Base-by-base conservation (phyloP, 345 rosid species). In the Aethionema arabicum region DNA sequence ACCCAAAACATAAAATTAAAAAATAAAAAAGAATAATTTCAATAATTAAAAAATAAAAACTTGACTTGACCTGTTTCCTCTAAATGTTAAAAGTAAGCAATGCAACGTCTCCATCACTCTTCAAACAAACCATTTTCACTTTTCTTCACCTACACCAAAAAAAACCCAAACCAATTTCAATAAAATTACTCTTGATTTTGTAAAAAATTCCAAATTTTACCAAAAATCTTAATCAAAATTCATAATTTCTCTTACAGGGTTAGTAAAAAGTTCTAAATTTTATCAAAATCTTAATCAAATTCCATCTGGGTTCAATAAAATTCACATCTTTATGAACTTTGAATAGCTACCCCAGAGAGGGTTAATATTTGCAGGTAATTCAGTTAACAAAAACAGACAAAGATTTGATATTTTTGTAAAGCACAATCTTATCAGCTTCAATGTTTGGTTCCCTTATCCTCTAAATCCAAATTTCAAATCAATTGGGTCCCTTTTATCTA, bases 91-190 rank as follows among this genome's bases (percentile, higher is more conserved):
- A 63, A 63, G 69, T 21, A 41, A 27, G 86, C 77, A 79, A 84
- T 39, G 96, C 77, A 74, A 75, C 70, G 92, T 85, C 92, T 73
- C 95, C 73, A 77, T 86, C 90, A 83, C 79, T 75, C 88, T 70
- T 59, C 82, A 63, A 72, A 73, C 27, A 21, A 75, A 73, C 70
- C 78, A 57, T 56, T 55, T 47, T 48, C 38, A 50, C 69, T 70
- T 70, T 43, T 29, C 29, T 50, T 69, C 57, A 63, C 74, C 74
- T 70, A 69, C 56, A 48, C 27, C 27, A 21, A 21, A 21, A 70
- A 63, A 43, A 56, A 57, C 62, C 73, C 69, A 63, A 56, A 4
- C 52, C 69, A 75, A 66, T 66, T 65, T 65, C 66, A 72, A n/a
- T n/a, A n/a, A n/a, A n/a, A n/a, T n/a, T n/a, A n/a, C n/a, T n/a